Percentiles rank a stretch among this genome's conserved stretches.
These are phyloP conservation scores for Jasminum sambac DNA, from an alignment of 257 asterid genomes.

Conservation along the genomic window DNA sequence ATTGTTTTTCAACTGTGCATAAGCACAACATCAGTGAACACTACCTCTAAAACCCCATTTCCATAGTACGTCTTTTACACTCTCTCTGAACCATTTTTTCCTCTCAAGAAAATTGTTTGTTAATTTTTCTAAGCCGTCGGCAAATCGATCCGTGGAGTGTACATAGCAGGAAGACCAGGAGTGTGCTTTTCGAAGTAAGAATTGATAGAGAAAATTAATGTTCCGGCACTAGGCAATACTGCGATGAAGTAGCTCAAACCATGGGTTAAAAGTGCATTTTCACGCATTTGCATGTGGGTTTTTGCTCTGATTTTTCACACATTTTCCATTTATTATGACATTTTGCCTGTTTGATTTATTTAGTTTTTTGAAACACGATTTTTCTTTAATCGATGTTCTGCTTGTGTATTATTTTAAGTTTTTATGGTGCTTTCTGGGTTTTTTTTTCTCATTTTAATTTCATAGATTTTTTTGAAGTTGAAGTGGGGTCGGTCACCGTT, in stretches of 20 bases:
- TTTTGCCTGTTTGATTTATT: neutral
- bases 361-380: no score
- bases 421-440: neutral
- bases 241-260: neutral
- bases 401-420: neutral
- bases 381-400: neutral
- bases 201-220: neutral
- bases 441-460: neutral
- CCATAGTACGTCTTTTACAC: neutral
- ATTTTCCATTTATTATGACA: neutral
- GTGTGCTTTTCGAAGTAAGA: neutral
- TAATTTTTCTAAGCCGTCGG: neutral
- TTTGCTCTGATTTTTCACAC: neutral
- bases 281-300: slow-evolving; percentile 5
- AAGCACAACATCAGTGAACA: neutral
- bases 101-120: neutral
- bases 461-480: neutral
- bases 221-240: neutral
- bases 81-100: neutral
- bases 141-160: neutral
- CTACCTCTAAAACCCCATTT: neutral
- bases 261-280: neutral
- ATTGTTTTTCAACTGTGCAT: neutral
- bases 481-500: neutral
- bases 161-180: neutral